These are phyloP conservation scores for Aspergillus novofumigatus DNA, from an alignment of 2,329 filamentous ascomycete genomes.

Conservation along the genomic window DNA sequence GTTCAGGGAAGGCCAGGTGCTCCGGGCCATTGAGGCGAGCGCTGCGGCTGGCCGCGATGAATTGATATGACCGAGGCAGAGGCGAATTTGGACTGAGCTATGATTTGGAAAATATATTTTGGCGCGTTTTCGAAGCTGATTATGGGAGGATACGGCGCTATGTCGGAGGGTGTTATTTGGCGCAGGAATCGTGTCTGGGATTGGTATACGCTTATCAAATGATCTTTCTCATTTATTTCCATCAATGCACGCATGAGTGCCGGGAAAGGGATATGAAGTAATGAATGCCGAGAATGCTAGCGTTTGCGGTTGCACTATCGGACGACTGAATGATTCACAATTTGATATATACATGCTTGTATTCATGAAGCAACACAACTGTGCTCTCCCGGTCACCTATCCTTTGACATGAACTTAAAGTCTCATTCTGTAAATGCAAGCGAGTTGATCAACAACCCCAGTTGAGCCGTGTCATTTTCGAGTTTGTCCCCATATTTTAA, in stretches of 20 bases:
- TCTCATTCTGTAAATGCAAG: neutral
- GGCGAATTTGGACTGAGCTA: neutral
- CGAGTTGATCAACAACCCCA: neutral
- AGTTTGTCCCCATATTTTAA: neutral
- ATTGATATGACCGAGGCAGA: constrained; percentile 51
- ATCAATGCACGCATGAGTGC: neutral
- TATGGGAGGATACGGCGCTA: neutral
- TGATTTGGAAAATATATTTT: constrained; percentile 1
- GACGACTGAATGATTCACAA: neutral
- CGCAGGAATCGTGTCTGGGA: neutral
- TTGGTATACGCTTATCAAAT: neutral
- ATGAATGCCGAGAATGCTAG: no score
- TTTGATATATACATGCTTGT: neutral
- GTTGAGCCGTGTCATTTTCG: neutral
- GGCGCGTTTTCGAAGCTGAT: neutral
- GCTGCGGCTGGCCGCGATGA: constrained; percentile 74
- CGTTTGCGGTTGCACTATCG: no score
- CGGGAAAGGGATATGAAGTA: no score
- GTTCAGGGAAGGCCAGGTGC: constrained; percentile 72
- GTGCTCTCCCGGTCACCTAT: neutral
- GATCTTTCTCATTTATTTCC: neutral
- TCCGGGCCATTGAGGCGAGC: constrained; percentile 72
- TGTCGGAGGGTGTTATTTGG: neutral
- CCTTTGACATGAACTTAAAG: neutral
- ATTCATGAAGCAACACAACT: neutral